These are phyloP conservation scores for Pleodorina starrii DNA, from an alignment of 139 green algal species.

Conservation along the genomic window DNA sequence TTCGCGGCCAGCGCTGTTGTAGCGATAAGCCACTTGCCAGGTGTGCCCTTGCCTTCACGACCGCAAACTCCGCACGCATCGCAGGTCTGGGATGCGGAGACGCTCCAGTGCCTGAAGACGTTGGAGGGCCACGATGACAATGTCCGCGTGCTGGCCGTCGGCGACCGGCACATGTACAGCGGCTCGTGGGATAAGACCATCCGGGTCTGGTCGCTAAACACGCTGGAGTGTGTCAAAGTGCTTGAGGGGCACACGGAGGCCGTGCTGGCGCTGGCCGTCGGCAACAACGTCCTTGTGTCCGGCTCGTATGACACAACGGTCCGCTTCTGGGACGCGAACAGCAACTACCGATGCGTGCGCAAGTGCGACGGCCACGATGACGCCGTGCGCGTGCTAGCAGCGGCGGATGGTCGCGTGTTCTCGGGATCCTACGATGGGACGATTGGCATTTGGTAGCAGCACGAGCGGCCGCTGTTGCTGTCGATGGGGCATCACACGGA, in stretches of 20 bases:
- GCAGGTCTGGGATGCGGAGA: constrained; percentile 86
- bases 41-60: too few species aligned
- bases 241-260: constrained; percentile 94
- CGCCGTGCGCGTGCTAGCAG: constrained; percentile 92
- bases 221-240: constrained; percentile 81
- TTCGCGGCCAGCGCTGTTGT: too few species aligned
- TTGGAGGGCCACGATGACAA: constrained; percentile 95
- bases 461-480: not conserved
- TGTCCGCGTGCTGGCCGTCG: constrained; percentile 91
- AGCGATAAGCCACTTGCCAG: too few species aligned
- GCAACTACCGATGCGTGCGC: constrained; percentile 84
- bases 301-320: constrained; percentile 92
- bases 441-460: constrained; percentile 87
- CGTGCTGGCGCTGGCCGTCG: constrained; percentile 92
- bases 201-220: constrained; percentile 86
- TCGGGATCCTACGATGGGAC: constrained; percentile 93
- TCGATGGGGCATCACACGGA: too few species aligned
- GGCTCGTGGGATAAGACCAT: constrained; percentile 97
- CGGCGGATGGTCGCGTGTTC: constrained; percentile 82
- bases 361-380: constrained; percentile 94
- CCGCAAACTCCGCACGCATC: too few species aligned
- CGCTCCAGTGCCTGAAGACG: constrained; percentile 86
- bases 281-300: constrained; percentile 72
- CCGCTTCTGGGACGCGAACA: constrained; percentile 90
- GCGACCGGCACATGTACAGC: constrained; percentile 83